Percentiles rank a stretch among this genome's conserved stretches.
These are phyloP conservation scores for Scenedesmus sp. DNA, from an alignment of 163 green algal species.

Conservation along the genomic window DNA sequence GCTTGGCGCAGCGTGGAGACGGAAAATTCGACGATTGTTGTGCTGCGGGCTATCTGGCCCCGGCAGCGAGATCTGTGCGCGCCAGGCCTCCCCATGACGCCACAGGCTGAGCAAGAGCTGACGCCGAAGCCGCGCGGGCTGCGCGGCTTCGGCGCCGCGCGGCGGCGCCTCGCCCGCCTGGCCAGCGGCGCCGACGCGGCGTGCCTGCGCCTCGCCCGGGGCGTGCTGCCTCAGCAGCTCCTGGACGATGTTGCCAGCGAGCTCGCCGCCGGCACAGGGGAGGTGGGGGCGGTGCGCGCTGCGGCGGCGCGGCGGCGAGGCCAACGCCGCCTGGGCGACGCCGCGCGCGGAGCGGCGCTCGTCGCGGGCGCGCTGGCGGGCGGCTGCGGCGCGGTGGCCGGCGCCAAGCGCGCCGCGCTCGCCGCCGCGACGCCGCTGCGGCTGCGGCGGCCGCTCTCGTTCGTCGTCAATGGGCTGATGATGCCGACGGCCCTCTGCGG, in stretches of 20 bases:
- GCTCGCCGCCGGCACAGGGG: too few relatives aligned
- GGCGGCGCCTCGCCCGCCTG: background rate
- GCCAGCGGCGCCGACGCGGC: background rate
- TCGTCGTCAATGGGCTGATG: background rate
- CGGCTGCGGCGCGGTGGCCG: conserved; percentile 2
- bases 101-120: background rate
- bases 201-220: background rate
- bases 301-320: background rate
- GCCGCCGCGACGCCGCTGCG: background rate
- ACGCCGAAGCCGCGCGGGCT: background rate
- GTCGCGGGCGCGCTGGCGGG: background rate
- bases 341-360: too few relatives aligned
- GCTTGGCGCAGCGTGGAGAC: too few relatives aligned
- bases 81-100: too few relatives aligned
- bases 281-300: too few relatives aligned
- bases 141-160: background rate
- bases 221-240: too few relatives aligned
- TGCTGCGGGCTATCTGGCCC: too few relatives aligned
- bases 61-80: too few relatives aligned
- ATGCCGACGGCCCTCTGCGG: conserved; percentile 30
- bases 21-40: too few relatives aligned
- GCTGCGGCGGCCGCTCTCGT: background rate
- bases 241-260: too few relatives aligned
- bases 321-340: too few relatives aligned
- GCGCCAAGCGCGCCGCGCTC: background rate